phyloP scores from a whole-genome alignment of 352 stramenopile genomes.

The Hyaloperonospora arabidopsidis region DNA sequence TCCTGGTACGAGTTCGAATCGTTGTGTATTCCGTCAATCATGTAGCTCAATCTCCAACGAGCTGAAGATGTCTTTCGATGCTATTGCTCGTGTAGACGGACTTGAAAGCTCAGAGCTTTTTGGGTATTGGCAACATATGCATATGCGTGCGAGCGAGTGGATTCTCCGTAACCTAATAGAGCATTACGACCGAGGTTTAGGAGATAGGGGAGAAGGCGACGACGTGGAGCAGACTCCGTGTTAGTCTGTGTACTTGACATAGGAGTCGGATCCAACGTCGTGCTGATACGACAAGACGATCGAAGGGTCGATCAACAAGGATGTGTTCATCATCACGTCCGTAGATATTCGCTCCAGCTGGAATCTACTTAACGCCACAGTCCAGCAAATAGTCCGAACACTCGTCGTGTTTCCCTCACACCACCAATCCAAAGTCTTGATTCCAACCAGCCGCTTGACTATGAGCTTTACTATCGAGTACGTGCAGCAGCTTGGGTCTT shows the following conservation, averaged over 20 bases:
- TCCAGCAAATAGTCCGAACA: too few relatives aligned
- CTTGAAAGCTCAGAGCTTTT: neutral
- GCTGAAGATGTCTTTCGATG: neutral
- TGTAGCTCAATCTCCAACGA: neutral
- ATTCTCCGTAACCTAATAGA: slow-evolving; percentile 9
- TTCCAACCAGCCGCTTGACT: neutral
- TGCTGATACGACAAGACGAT: too few relatives aligned
- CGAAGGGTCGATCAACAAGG: too few relatives aligned
- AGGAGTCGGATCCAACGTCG: neutral
- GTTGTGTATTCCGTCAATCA: neutral
- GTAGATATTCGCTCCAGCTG: too few relatives aligned
- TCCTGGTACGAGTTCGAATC: neutral
- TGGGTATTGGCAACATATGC: neutral
- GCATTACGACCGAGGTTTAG: neutral
- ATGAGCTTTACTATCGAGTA: slow-evolving; percentile 8
- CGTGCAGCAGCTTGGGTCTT: slow-evolving; percentile 4
- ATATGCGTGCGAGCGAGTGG: slow-evolving; percentile 5
- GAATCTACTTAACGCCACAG: too few relatives aligned
- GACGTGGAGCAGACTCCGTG: neutral
- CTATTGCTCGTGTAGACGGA: neutral
- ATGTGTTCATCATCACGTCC: too few relatives aligned
- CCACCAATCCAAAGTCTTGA: too few relatives aligned
- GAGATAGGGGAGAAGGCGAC: slow-evolving; percentile 1
- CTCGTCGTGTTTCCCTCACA: too few relatives aligned
- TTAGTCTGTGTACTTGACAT: slow-evolving; percentile 12